phyloP scores from a whole-genome alignment of 495 filamentous ascomycete species.

The Penicillium chermesinum region DNA sequence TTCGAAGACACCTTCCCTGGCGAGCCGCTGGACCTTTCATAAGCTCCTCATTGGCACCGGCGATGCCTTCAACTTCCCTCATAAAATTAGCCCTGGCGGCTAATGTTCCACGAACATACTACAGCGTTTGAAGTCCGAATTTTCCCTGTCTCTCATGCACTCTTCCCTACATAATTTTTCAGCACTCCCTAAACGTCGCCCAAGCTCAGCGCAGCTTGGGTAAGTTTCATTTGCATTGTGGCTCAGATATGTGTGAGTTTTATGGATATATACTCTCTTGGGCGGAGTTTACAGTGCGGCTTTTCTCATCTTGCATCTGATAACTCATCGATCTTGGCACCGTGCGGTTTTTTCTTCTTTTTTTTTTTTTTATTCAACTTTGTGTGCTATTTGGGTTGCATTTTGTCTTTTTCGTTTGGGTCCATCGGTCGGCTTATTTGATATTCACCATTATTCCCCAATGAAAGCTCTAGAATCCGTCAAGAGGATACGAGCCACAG shows the following conservation, averaged over 20 bases:
- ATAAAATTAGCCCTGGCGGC: not conserved
- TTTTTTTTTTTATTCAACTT: not conserved
- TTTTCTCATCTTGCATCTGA: slow-evolving; percentile 1
- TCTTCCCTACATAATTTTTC: slow-evolving; percentile 1
- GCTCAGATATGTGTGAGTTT: not conserved
- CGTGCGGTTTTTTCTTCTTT: not conserved
- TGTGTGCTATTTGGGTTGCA: slow-evolving; percentile 2
- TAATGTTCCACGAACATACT: not conserved
- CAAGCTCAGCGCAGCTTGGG: no score
- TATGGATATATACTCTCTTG: slow-evolving; percentile 3
- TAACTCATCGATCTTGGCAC: slow-evolving; percentile 1
- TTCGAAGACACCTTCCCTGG: slow-evolving; percentile 47
- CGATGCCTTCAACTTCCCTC: no score
- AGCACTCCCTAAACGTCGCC: no score
- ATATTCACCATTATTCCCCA: slow-evolving; percentile 5
- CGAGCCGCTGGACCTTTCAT: slow-evolving; percentile 17
- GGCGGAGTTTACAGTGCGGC: slow-evolving; percentile 2
- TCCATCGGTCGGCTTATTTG: not conserved
- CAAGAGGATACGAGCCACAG: not conserved
- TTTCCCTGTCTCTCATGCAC: slow-evolving; percentile 6
- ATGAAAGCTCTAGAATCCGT: not conserved
- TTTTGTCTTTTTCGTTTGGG: slow-evolving; percentile 1
- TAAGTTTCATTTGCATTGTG: not conserved
- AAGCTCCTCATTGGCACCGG: slow-evolving; percentile 7
- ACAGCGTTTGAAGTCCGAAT: not conserved